Evolutionary conservation across 2,329 filamentous ascomycete species (phyloP).

Genomic region (Phialophora macrospora): DNA sequence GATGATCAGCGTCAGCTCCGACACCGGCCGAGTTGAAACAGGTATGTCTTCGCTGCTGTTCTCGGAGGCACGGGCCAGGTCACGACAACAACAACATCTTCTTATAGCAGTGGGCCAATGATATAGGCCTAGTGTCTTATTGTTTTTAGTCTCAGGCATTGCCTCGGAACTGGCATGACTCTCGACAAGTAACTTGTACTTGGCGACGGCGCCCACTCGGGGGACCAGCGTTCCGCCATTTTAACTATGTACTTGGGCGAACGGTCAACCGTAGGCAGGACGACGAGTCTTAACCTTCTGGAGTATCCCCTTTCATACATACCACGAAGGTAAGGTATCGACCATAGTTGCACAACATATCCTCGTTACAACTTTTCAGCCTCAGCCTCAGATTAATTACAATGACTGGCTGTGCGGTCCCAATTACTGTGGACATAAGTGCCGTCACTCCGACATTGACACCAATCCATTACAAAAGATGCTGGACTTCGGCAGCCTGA

Average conservation of each 20-base stretch:
- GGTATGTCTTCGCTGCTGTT: background rate
- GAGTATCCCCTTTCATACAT: background rate
- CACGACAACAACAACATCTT: background rate
- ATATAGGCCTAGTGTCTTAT: background rate
- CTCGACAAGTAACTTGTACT: too few species aligned
- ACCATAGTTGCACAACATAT: too few species aligned
- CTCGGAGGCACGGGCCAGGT: background rate
- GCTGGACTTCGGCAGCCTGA: too few species aligned
- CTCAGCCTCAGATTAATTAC: background rate
- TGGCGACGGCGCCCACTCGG: background rate
- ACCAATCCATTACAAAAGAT: background rate
- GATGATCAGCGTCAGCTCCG: slow-evolving; percentile 1
- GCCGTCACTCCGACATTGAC: background rate
- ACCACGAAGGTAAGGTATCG: too few species aligned
- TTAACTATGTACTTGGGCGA: too few species aligned
- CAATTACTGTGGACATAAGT: background rate
- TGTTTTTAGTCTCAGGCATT: background rate
- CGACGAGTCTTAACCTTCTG: too few species aligned
- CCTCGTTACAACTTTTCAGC: background rate
- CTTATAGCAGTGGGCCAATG: background rate
- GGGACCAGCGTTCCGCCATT: background rate
- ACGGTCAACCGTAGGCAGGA: background rate
- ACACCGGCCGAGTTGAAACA: background rate
- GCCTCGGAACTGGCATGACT: background rate
- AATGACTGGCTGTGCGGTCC: background rate